Evolutionary conservation across 2,329 filamentous ascomycete species (phyloP).

Genomic region (Hypoxylon sp.): DNA sequence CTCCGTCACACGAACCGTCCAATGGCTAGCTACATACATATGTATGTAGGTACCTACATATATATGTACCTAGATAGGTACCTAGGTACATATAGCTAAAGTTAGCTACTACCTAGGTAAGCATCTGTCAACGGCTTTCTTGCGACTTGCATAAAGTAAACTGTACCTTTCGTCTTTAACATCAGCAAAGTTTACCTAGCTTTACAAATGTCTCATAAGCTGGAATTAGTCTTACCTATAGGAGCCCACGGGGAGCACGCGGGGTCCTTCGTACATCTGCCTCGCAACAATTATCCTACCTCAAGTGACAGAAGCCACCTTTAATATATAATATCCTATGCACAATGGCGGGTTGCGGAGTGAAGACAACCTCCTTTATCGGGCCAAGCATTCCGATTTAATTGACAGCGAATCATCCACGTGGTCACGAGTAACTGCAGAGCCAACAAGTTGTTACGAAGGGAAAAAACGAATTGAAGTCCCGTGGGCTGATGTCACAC

Average conservation of each 20-base stretch:
- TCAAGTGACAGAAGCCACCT: background rate
- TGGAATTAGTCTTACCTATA: background rate
- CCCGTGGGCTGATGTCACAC: conserved; percentile 29
- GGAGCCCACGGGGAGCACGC: background rate
- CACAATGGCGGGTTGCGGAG: background rate
- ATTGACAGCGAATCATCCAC: conserved; percentile 32
- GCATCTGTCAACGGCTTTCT: too few relatives aligned
- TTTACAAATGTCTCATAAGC: background rate
- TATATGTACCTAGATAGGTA: too few relatives aligned
- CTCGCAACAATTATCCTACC: background rate
- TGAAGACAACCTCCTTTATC: conserved; percentile 14
- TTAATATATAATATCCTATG: background rate
- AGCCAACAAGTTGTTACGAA: conserved; percentile 9
- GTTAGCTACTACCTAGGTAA: too few relatives aligned
- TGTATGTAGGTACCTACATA: background rate
- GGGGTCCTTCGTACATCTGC: background rate
- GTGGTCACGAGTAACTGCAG: conserved; percentile 27
- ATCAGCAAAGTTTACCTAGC: conserved; percentile 6
- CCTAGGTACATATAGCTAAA: too few relatives aligned
- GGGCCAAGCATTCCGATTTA: conserved; percentile 12
- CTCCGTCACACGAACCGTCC: background rate
- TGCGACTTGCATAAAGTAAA: too few relatives aligned
- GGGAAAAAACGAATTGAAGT: background rate
- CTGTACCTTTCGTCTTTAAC: conserved; percentile 5
- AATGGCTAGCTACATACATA: background rate